These are phyloP conservation scores for Argentina anserina DNA, from an alignment of 306 rosid species.

Conservation along the genomic window DNA sequence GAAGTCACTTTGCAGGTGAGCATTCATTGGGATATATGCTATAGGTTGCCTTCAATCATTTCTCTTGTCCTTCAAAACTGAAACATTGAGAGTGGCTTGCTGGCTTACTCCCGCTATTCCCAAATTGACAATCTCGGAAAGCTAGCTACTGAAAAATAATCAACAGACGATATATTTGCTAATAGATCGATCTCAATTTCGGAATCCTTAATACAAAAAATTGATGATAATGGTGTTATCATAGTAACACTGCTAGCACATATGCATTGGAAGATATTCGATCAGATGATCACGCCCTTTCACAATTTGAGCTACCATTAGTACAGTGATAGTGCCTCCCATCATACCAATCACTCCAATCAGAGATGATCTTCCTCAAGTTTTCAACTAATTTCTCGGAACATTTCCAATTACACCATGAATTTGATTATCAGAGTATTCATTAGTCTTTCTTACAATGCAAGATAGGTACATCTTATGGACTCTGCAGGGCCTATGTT, in stretches of 20 bases:
- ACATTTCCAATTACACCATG: conserved; percentile 20
- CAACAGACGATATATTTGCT: not conserved
- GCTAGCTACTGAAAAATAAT: not conserved
- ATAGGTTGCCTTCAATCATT: not conserved
- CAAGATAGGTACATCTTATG: not conserved
- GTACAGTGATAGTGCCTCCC: not conserved
- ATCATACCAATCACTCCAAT: not conserved
- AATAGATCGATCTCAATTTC: not conserved
- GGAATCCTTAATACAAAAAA: no score
- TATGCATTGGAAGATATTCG: no score
- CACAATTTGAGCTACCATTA: not conserved
- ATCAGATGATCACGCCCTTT: no score
- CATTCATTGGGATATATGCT: not conserved
- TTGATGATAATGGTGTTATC: no score
- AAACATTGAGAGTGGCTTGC: conserved; percentile 1
- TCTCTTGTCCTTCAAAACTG: conserved; percentile 9
- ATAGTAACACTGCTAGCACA: no score
- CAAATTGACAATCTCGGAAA: not conserved
- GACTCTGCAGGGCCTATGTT: not conserved
- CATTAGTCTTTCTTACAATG: not conserved
- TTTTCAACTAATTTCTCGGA: not conserved
- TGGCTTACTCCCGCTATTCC: not conserved
- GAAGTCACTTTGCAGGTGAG: not conserved
- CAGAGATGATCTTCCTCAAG: not conserved
- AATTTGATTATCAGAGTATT: not conserved